Percentiles rank a stretch among this genome's conserved stretches.
Conservation (phyloP, 495 filamentous ascomycete genomes). For the Tuber melanosporum region DNA sequence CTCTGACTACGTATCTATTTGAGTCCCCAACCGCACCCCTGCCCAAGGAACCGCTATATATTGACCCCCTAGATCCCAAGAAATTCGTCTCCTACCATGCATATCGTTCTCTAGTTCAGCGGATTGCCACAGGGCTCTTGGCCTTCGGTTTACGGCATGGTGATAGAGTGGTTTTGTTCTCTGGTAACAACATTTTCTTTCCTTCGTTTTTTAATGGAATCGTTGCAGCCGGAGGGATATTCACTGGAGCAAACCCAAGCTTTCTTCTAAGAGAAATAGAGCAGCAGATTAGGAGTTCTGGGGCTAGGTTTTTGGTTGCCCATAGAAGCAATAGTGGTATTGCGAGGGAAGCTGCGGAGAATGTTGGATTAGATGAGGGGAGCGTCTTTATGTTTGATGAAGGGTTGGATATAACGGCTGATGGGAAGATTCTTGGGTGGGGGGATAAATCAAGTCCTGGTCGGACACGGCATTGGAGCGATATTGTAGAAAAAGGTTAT, state of each 20-base stretch:
- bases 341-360: conserved; percentile 61
- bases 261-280: conserved; percentile 64
- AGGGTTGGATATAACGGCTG: conserved; percentile 34
- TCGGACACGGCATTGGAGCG: conserved; percentile 42
- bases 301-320: conserved; percentile 58
- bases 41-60: conserved; percentile 44
- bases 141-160: conserved; percentile 59
- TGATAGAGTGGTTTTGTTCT: conserved; percentile 68
- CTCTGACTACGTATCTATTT: conserved; percentile 33
- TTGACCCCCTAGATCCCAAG: conserved; percentile 54
- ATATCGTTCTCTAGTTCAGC: conserved; percentile 64
- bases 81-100: conserved; percentile 51
- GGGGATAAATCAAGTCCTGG: conserved; percentile 12
- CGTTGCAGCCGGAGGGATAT: conserved; percentile 71
- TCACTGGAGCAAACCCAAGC: conserved; percentile 72
- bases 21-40: conserved; percentile 26
- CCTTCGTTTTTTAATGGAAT: conserved; percentile 65
- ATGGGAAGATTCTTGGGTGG: conserved; percentile 28
- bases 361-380: conserved; percentile 55
- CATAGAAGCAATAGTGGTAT: conserved; percentile 52
- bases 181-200: conserved; percentile 66
- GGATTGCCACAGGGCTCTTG: conserved; percentile 63
- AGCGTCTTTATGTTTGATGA: conserved; percentile 50
- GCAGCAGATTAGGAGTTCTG: conserved; percentile 67
- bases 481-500: conserved; percentile 45